These are phyloP conservation scores for Kodamaea nitidulidarum DNA, from an alignment of 805 yeast genomes.

Conservation along the genomic window DNA sequence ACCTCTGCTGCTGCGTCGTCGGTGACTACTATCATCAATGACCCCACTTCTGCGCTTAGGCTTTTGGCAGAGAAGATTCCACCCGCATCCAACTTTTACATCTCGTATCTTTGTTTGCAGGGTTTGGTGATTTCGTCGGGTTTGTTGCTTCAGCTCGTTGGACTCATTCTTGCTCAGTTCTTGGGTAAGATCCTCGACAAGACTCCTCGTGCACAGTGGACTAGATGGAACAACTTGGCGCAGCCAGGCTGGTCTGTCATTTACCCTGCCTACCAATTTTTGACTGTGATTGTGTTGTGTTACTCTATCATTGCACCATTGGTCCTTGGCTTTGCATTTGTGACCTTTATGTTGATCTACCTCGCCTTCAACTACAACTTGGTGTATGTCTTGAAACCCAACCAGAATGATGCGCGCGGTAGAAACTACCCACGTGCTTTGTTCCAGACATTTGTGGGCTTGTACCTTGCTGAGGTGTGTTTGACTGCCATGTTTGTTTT, in stretches of 20 bases:
- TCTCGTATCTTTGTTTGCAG: conserved; percentile 22
- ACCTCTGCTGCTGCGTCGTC: conserved; percentile 32
- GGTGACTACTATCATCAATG: conserved; percentile 12
- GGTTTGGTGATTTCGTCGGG: conserved; percentile 24
- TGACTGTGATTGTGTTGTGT: conserved; percentile 66
- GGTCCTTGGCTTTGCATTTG: conserved; percentile 59
- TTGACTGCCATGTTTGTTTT: conserved; percentile 68
- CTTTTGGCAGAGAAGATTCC: conserved; percentile 23
- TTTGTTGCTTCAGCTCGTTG: conserved; percentile 31
- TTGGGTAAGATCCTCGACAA: conserved; percentile 70
- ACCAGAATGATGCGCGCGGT: conserved; percentile 61
- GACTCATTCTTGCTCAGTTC: conserved; percentile 65
- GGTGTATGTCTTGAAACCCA: conserved; percentile 58
- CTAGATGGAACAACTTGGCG: conserved; percentile 58
- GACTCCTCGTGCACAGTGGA: conserved; percentile 93
- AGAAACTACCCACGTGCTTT: conserved; percentile 69
- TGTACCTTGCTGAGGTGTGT: conserved; percentile 69
- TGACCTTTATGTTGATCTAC: conserved; percentile 55
- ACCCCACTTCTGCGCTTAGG: conserved; percentile 15
- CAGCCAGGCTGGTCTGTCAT: conserved; percentile 76
- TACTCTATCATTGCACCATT: conserved; percentile 81
- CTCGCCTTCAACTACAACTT: conserved; percentile 60
- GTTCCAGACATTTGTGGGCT: conserved; percentile 66
- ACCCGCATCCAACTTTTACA: conserved; percentile 25
- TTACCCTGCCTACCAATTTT: conserved; percentile 73